Conservation (phyloP, 2,329 filamentous ascomycete species). For the Aspergillus flavus region DNA sequence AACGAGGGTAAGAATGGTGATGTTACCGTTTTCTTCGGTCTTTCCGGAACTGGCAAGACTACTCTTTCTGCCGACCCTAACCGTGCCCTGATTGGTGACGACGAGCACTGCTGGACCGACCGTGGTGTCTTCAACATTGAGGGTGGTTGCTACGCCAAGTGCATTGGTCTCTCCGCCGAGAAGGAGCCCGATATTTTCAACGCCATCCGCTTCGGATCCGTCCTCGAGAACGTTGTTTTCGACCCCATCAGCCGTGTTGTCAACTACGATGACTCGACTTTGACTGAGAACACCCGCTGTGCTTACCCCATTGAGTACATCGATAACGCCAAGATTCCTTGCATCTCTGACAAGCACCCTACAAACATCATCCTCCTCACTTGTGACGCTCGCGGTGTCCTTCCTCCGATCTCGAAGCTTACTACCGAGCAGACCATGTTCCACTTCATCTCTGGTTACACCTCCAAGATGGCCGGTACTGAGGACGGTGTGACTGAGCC, state of each 20-base stretch:
- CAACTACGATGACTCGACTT: constrained; percentile 91
- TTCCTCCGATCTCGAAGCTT: constrained; percentile 97
- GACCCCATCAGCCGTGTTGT: constrained; percentile 85
- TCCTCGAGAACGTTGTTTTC: constrained; percentile 98
- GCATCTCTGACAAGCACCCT: constrained; percentile 82
- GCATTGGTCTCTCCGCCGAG: constrained; percentile 93
- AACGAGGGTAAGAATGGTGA: constrained; percentile 95
- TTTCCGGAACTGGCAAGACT: constrained; percentile 98
- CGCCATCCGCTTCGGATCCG: constrained; percentile 94
- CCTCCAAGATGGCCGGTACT: constrained; percentile 99
- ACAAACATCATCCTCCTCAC: constrained; percentile 98
- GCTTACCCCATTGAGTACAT: constrained; percentile 99
- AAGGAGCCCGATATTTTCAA: constrained; percentile 98
- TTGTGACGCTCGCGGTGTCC: constrained; percentile 94
- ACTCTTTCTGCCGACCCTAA: constrained; percentile 96
- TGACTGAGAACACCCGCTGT: constrained; percentile 98
- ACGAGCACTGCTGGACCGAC: constrained; percentile 99
- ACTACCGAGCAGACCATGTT: constrained; percentile 97
- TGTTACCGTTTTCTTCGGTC: constrained; percentile 98
- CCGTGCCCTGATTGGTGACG: constrained; percentile 93
- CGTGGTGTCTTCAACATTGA: constrained; percentile 99
- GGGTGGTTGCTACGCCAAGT: constrained; percentile 99
- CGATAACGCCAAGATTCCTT: constrained; percentile 97
- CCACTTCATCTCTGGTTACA: constrained; percentile 99
- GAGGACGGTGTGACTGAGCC: constrained; percentile 97